Conservation (phyloP, 2,329 filamentous ascomycete genomes). For the Macrophomina tecta region DNA sequence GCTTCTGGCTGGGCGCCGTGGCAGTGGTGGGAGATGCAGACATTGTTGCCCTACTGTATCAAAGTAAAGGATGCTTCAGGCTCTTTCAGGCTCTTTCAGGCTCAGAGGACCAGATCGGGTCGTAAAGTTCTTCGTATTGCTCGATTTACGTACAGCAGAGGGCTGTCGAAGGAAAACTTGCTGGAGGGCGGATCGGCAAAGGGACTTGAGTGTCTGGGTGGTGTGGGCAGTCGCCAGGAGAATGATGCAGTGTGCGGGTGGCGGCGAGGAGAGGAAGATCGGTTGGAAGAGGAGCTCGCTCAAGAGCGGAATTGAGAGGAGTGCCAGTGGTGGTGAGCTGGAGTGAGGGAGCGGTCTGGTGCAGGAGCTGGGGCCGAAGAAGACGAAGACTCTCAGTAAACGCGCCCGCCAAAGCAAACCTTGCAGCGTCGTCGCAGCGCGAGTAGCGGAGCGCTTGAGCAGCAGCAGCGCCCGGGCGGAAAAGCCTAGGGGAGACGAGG, state of each 20-base stretch:
- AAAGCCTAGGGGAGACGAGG: neutral
- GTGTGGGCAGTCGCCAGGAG: conserved; percentile 27
- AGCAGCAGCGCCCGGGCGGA: conserved; percentile 23
- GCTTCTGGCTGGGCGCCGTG: conserved; percentile 75
- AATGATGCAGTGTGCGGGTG: conserved; percentile 31
- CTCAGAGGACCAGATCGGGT: conserved; percentile 30
- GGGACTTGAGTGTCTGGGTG: conserved; percentile 35
- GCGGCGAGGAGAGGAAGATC: conserved; percentile 38
- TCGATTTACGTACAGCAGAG: conserved; percentile 70
- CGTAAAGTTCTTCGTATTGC: conserved; percentile 32
- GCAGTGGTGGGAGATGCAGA: conserved; percentile 54
- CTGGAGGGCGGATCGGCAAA: conserved; percentile 49
- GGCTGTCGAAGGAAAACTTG: conserved; percentile 89
- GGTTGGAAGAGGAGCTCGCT: conserved; percentile 27
- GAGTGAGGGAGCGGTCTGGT: conserved; percentile 27
- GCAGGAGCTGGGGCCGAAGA: conserved; percentile 27
- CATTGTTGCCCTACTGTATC: conserved; percentile 39
- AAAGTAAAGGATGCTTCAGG: conserved; percentile 31
- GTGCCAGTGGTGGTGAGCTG: conserved; percentile 26
- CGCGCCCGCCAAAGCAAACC: conserved; percentile 30
- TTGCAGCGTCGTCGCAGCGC: conserved; percentile 25
- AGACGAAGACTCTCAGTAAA: conserved; percentile 28
- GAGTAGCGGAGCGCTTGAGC: conserved; percentile 10
- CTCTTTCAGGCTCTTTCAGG: conserved; percentile 46
- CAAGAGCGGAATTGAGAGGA: conserved; percentile 22